Evolutionary conservation across 1,284 basidiomycete genomes (phyloP).

Genomic region (Xerocomus amazonicus): DNA sequence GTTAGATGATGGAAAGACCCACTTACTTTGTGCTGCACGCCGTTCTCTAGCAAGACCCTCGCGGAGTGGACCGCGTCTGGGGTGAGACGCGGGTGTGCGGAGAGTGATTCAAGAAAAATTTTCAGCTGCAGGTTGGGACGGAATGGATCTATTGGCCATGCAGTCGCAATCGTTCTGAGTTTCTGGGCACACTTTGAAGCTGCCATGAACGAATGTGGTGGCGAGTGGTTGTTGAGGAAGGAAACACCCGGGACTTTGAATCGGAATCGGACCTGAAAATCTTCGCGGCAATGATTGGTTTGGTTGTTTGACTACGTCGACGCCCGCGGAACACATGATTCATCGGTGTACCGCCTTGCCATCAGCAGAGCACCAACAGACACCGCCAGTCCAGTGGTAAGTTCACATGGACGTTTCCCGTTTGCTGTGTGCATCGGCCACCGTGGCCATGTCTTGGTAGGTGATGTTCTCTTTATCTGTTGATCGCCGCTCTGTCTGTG

Average conservation of each 20-base stretch:
- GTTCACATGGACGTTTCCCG: no score
- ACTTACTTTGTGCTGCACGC: slow-evolving; percentile 53
- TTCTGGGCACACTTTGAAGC: slow-evolving; percentile 45
- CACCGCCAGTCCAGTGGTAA: no score
- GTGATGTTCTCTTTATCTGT: slow-evolving; percentile 4
- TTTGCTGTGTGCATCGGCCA: not conserved
- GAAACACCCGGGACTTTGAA: slow-evolving; percentile 13
- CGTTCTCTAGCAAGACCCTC: slow-evolving; percentile 50
- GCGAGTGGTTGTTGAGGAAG: no score
- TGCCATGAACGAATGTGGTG: slow-evolving; percentile 23
- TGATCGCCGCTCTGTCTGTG: not conserved
- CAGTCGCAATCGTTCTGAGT: slow-evolving; percentile 48
- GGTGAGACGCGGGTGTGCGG: slow-evolving; percentile 64
- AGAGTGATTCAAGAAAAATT: slow-evolving; percentile 58
- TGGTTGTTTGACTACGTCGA: no score
- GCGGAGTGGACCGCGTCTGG: slow-evolving; percentile 55
- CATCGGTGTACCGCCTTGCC: not conserved
- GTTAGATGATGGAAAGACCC: not conserved
- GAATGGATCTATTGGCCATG: slow-evolving; percentile 68
- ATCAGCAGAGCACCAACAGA: not conserved
- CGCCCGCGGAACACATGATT: no score
- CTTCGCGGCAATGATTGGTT: slow-evolving; percentile 15
- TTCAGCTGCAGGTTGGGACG: slow-evolving; percentile 70
- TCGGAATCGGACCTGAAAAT: slow-evolving; percentile 18
- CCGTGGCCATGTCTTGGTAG: slow-evolving; percentile 6